phyloP scores from a whole-genome alignment of 2,329 filamentous ascomycete species.

The Pyrenophora tritici-repentis region DNA sequence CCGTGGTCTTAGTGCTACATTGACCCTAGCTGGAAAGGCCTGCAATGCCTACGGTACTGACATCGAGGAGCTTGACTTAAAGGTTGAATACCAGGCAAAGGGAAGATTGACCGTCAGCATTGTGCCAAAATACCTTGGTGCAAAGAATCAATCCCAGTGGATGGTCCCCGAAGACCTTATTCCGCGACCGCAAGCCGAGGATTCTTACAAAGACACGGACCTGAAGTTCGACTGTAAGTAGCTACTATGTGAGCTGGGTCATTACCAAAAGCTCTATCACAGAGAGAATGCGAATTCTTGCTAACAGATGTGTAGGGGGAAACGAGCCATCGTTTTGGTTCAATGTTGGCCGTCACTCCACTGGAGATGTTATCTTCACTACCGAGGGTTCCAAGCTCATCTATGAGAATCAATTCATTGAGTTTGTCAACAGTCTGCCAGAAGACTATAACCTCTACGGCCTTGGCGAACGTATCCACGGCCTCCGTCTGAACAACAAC shows the following conservation, averaged over 20 bases:
- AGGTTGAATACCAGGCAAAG: constrained; percentile 68
- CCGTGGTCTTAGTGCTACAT: constrained; percentile 57
- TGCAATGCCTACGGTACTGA: constrained; percentile 81
- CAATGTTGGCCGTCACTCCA: constrained; percentile 61
- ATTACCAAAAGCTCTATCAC: neutral
- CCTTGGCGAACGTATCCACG: constrained; percentile 73
- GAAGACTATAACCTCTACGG: constrained; percentile 77
- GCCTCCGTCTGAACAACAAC: constrained; percentile 73
- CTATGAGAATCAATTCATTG: constrained; percentile 78
- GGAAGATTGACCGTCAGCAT: constrained; percentile 75
- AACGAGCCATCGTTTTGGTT: constrained; percentile 64
- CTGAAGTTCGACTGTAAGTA: constrained; percentile 53
- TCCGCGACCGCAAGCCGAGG: constrained; percentile 58
- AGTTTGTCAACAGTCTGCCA: constrained; percentile 69
- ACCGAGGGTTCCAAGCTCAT: constrained; percentile 68
- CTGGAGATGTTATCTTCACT: constrained; percentile 69
- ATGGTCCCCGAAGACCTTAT: constrained; percentile 68
- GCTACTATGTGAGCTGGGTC: neutral
- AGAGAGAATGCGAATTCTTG: neutral
- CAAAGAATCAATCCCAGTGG: constrained; percentile 69
- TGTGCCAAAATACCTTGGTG: constrained; percentile 64
- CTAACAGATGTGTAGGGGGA: constrained; percentile 48
- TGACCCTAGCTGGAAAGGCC: constrained; percentile 58
- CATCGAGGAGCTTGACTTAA: constrained; percentile 67
- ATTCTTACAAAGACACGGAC: constrained; percentile 47